Conservation (phyloP, 257 asterid genomes). For the Cynanchum wilfordii region DNA sequence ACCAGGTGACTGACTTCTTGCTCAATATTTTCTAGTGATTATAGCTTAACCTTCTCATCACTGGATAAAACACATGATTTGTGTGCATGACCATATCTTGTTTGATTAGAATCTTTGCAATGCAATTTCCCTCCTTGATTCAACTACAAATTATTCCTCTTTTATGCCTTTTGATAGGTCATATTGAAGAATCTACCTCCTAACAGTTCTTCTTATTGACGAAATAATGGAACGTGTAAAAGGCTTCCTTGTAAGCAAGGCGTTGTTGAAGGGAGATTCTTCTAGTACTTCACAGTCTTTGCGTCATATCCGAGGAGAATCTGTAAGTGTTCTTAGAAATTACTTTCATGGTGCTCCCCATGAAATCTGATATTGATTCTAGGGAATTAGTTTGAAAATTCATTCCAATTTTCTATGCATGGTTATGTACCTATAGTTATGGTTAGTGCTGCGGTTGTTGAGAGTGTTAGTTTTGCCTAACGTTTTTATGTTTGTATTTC, state of each 20-base stretch:
- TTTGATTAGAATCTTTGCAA: not conserved
- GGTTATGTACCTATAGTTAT: not conserved
- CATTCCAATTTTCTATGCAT: not conserved
- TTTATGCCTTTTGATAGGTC: conserved; percentile 44
- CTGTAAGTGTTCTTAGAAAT: conserved; percentile 34
- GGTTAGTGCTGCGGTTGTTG: not conserved
- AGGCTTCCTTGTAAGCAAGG: conserved; percentile 75
- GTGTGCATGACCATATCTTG: not conserved
- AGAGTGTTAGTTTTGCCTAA: not conserved
- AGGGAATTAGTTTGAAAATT: not conserved
- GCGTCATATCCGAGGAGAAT: conserved; percentile 72
- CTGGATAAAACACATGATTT: not conserved
- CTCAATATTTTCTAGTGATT: not conserved
- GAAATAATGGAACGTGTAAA: conserved; percentile 87
- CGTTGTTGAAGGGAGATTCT: conserved; percentile 76
- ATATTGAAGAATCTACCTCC: conserved; percentile 94
- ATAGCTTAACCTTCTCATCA: not conserved
- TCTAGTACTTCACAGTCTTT: conserved; percentile 50
- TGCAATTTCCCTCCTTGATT: not conserved
- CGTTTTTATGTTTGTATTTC: conserved; percentile 11
- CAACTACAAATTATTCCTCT: not conserved
- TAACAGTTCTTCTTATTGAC: conserved; percentile 74
- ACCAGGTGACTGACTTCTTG: conserved; percentile 52
- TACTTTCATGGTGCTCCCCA: not conserved
- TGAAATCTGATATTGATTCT: not conserved